These are phyloP conservation scores for Ploettnerulaceae sp. DNA, from an alignment of 2,329 filamentous ascomycete genomes.

Conservation along the genomic window DNA sequence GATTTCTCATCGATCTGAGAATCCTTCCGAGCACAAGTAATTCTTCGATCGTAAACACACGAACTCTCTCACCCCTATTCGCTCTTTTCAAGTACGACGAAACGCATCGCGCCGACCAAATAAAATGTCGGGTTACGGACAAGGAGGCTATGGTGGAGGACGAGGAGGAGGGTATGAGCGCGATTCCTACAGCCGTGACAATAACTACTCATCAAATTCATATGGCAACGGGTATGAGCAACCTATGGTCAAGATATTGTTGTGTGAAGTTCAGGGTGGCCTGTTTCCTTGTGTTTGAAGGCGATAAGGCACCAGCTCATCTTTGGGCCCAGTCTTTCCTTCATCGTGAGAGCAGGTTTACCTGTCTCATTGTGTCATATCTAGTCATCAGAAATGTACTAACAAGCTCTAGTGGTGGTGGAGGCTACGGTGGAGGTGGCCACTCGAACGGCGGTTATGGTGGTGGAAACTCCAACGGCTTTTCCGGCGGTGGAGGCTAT, in stretches of 20 bases:
- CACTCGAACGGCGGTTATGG: slow-evolving; percentile 33
- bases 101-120: slow-evolving; percentile 1
- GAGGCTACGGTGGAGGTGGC: slow-evolving; percentile 36
- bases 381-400: slow-evolving; percentile 30
- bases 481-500: slow-evolving; percentile 35
- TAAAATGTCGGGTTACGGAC: slow-evolving; percentile 46
- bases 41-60: no score
- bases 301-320: slow-evolving; percentile 22
- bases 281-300: slow-evolving; percentile 31
- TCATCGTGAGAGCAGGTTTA: slow-evolving; percentile 20
- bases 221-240: slow-evolving; percentile 47
- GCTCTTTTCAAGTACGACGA: slow-evolving; percentile 18
- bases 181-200: slow-evolving; percentile 43
- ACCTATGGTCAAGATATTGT: slow-evolving; percentile 35
- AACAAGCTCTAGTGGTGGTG: slow-evolving; percentile 43
- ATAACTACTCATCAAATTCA: slow-evolving; percentile 42
- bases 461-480: slow-evolving; percentile 24
- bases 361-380: slow-evolving; percentile 17
- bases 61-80: no score
- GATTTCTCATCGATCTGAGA: no score
- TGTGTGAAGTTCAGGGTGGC: slow-evolving; percentile 32
- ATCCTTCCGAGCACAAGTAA: no score
- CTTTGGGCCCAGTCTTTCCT: slow-evolving; percentile 11
- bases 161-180: slow-evolving; percentile 47
- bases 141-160: slow-evolving; percentile 44